Evolutionary conservation across 1,284 basidiomycete species (phyloP).

Genomic region (Inonotus obliquus): DNA sequence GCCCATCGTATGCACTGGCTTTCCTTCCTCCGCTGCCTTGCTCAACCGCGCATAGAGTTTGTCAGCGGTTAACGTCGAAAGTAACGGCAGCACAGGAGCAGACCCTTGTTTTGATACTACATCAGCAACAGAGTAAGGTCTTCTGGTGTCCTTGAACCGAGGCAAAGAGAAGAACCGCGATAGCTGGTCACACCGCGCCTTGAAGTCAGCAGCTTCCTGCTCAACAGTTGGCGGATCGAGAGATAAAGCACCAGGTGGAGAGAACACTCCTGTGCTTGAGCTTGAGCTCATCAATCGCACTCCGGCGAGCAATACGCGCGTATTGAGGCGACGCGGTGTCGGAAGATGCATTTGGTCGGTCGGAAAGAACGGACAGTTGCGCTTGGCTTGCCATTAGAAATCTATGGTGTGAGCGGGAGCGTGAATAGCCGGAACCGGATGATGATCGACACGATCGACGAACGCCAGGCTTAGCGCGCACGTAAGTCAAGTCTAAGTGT

Average conservation of each 20-base stretch:
- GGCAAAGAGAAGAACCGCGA: conserved; percentile 71
- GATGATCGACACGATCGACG: not conserved
- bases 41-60: conserved; percentile 73
- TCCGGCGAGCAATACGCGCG: not conserved
- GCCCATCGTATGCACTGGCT: conserved; percentile 82
- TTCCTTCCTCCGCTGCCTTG: conserved; percentile 57
- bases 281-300: conserved; percentile 17
- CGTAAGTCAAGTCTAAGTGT: no score
- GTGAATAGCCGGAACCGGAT: not conserved
- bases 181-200: conserved; percentile 58
- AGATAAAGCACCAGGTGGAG: conserved; percentile 37
- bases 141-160: conserved; percentile 69
- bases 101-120: conserved; percentile 88
- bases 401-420: not conserved
- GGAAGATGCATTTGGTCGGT: conserved; percentile 11
- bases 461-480: not conserved
- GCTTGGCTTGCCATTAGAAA: not conserved
- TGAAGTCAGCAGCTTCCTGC: conserved; percentile 65
- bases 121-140: conserved; percentile 74
- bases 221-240: conserved; percentile 59
- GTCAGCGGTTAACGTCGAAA: conserved; percentile 73
- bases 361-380: not conserved
- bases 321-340: conserved; percentile 3
- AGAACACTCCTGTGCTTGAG: conserved; percentile 13
- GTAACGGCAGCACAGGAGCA: conserved; percentile 75